Evolutionary conservation across 2,329 filamentous ascomycete species (phyloP), one percentile per base, ranked within the genome.

Genomic region (Blumeriella jaapii): DNA sequence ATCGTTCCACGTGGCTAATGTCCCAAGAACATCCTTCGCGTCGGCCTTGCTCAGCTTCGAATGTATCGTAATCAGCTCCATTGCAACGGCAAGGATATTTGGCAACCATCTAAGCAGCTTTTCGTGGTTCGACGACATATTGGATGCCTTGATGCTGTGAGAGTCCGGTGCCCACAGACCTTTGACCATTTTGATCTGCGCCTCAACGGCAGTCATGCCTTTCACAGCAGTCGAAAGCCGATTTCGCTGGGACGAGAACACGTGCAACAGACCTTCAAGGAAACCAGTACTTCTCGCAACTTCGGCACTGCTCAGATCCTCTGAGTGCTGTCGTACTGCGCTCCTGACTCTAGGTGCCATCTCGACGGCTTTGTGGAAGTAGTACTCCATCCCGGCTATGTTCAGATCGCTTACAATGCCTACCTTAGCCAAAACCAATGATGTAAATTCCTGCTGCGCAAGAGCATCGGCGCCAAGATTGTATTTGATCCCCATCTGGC

Each of bases 401-500:
- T 50, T 36, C 10, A 31, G 42, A 42, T 19, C 33, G 11, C 36
- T 18, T 6, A 71, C 44, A 42, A 67, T 48, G 20, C 61, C 52
- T 2, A 67, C 68, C 5, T 63, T 66, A 2, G 83, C 71, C 17
- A 98, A 67, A 2, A 95, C 67, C 4, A 69, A 60, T 5, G 82
- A 69, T 6, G 83, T 63, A 1, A 82, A 80, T 17, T 71, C 67
- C 57, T 98, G 91, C 34, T 74, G 74, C 24, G 71, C 69, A 12
- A 96, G 65, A 27, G 79, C 67, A 52, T 82, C 75, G 10, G 75
- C 77, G 45, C 81, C 76, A 11, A 93, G 65, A 53, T 94, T 95
- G 34, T 78, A 76, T 49, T 79, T 80, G 49, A 98, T 73, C 3
- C 91, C 91, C 89, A 98, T 96, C 38, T 79, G 73, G 22, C 85